Evolutionary conservation across 768 basidiomycete species (phyloP), one percentile per base, ranked within the genome.

Genomic region (Cyclocybe aegerita): DNA sequence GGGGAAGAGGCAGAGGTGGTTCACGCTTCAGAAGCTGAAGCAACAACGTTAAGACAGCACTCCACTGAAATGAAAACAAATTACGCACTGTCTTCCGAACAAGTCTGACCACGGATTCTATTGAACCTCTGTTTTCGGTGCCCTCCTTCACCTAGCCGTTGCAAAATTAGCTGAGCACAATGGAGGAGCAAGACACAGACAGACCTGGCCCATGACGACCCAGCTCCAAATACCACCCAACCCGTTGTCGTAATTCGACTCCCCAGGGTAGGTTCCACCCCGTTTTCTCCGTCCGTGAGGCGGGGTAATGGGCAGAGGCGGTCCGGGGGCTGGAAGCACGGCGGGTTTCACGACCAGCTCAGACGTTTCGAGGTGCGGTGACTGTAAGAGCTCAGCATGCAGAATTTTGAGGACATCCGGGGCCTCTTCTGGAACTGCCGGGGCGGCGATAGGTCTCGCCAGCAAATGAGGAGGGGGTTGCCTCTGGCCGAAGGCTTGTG

Each of bases 121-220:
- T 83, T 1, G 84, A 80, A 5, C 90, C 91, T 59, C 85, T 78
- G 48, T 79, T 82, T 71, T 93, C 90, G 6, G 88, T 88, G 7
- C 90, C 90, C 58, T 90, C 87, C 63, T 90, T 93, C 43, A 93
- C 88, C 86, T 89, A 45, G 29, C 48, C 42, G 15, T 37, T 37
- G 52, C 53, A 46, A 48, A 54, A 17, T 7, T 12, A 39, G 5
- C 14, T 46, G 17, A 33, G 15, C 16, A 31, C 52, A 7, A 30
- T 11, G 7, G 23, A 50, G 32, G 5, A 39, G 34, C 36, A 45
- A 11, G 53, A 11, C 34, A 11, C 14, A 4, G 36, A 39, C 66
- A 31, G 49, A 85, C 89, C 74, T 92, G 88, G 4, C 85, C 89
- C 50, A 84, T 71, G 9, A 91, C 70, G 11, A 85, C 69, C 90